Evolutionary conservation across 129 eudicot species (phyloP).

Genomic region (Centrapalus pauciflorus): DNA sequence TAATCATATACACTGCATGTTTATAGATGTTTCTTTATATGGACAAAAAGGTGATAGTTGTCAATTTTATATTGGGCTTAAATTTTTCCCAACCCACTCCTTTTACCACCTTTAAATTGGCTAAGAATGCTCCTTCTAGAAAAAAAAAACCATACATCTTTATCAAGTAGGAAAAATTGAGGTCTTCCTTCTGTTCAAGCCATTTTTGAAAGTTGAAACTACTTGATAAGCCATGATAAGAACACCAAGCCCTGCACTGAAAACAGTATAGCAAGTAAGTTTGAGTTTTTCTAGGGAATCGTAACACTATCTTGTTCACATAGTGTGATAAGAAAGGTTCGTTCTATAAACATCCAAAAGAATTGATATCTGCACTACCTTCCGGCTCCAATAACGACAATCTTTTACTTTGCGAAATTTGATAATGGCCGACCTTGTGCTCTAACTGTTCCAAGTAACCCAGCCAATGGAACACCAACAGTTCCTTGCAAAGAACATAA

Average conservation of each 20-base stretch:
- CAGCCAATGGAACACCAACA: constrained; percentile 98
- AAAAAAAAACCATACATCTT: constrained; percentile 75
- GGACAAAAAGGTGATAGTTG: too few relatives aligned
- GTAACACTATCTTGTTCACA: background rate
- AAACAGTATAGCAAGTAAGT: constrained; percentile 19
- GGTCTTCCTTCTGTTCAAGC: constrained; percentile 69
- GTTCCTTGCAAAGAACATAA: constrained; percentile 64
- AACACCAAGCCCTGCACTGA: constrained; percentile 99
- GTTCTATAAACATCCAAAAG: background rate
- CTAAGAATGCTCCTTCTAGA: background rate
- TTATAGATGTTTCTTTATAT: too few relatives aligned
- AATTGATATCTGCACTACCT: constrained; percentile 43
- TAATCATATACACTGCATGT: too few relatives aligned
- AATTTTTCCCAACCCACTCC: too few relatives aligned
- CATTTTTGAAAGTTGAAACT: constrained; percentile 70
- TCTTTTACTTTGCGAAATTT: constrained; percentile 80
- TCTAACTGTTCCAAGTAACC: constrained; percentile 91
- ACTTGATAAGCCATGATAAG: constrained; percentile 89
- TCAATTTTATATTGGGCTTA: too few relatives aligned
- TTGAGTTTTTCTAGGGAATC: constrained; percentile 1
- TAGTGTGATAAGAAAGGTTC: background rate
- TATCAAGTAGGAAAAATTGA: constrained; percentile 91
- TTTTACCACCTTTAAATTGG: too few relatives aligned
- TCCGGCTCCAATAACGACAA: constrained; percentile 97
- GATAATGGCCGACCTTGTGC: constrained; percentile 89